phyloP scores from a whole-genome alignment of 352 stramenopile species.

The Phytophthora idaei region DNA sequence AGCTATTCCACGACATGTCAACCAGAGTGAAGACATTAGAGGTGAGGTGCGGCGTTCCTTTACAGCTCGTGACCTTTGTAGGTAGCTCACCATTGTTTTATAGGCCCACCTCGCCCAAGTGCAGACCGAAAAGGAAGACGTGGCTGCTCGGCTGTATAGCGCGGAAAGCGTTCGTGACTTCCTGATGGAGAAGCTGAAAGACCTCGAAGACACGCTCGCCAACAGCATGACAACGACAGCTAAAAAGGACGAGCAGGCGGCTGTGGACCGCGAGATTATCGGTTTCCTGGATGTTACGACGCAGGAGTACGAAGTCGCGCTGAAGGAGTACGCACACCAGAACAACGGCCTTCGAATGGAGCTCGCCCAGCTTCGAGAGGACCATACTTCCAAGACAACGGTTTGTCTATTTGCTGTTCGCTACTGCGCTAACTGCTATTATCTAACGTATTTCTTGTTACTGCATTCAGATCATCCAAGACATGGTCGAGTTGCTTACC shows the following conservation, averaged over 20 bases:
- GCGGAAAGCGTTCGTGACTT: constrained; percentile 85
- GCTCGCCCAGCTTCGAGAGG: constrained; percentile 53
- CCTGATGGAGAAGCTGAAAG: constrained; percentile 85
- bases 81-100: neutral
- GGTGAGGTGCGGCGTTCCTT: constrained; percentile 27
- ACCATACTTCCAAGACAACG: constrained; percentile 61
- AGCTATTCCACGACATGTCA: constrained; percentile 86
- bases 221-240: constrained; percentile 52
- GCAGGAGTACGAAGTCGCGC: constrained; percentile 71
- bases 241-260: constrained; percentile 73
- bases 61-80: neutral
- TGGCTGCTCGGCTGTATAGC: constrained; percentile 67
- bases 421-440: neutral
- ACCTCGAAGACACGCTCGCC: constrained; percentile 70
- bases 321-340: constrained; percentile 60
- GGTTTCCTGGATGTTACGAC: constrained; percentile 81
- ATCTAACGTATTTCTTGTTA: neutral
- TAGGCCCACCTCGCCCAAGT: constrained; percentile 66
- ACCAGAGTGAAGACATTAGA: constrained; percentile 75
- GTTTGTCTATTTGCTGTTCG: constrained; percentile 26
- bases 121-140: constrained; percentile 82
- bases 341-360: constrained; percentile 58
- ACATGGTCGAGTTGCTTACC: constrained; percentile 77
- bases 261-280: constrained; percentile 83
- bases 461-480: constrained; percentile 68